Evolutionary conservation across 352 stramenopile species (phyloP), one percentile per base, ranked within the genome.

Genomic region (Phytopythium litorale): DNA sequence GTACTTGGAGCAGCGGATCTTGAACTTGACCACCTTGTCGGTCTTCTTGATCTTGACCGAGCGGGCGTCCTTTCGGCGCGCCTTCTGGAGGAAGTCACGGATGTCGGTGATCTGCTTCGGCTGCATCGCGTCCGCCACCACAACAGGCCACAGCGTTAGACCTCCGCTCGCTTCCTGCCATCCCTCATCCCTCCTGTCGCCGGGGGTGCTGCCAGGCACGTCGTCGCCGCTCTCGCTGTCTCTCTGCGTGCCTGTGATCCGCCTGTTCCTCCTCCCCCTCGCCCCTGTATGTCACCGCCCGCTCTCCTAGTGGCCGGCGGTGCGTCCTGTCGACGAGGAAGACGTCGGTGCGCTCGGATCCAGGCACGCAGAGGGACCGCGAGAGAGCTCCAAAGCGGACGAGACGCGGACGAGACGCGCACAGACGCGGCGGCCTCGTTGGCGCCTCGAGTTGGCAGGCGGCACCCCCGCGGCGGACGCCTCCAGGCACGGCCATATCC

Each of bases 11-110:
- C 97, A 99, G 73, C 98, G 95, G 79, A 99, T 99, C 92, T 99
- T 99, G 91, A 99, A 99, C 92, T 99, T 99, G 78, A 97, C 98
- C 62, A 98, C 89, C 77, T 93, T 81, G 70, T 90, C 83, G 67
- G 89, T 91, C 94, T 99, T 99, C 84, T 98, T 98, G 78, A 99
- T 99, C 87, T 99, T 99, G 51, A 99, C 97, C 66, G 98, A 97
- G 71, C 97, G 97, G 70, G 98, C 98, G 90, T 98, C 94, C 81
- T 97, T 97, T 88, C 96, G 82, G 75, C 96, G 94, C 62, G 97
- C 97, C 88, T 98, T 99, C 84, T 98, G 96, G 72, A 99, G 89
- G 83, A 99, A 99, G 83, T 99, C 97, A 72, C 96, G 92, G 78
- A 99, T 99, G 80, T 99, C 97, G 71, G 91, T 98, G 89, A 99